These are phyloP conservation scores for Saccharomyces pastorianus DNA, from an alignment of 1,139 yeast species.

Conservation along the genomic window DNA sequence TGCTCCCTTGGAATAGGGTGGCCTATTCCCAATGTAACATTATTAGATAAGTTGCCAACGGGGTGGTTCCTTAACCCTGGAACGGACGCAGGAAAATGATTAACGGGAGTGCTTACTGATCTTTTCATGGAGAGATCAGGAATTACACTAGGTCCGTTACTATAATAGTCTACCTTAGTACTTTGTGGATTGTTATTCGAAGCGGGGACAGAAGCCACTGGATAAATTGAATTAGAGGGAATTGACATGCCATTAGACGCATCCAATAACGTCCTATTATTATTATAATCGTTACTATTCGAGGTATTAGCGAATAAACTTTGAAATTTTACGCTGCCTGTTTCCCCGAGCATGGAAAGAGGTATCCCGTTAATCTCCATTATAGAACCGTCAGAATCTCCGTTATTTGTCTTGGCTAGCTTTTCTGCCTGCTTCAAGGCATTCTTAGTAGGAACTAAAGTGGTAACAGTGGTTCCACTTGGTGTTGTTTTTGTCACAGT, in stretches of 20 bases:
- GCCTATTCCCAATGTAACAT: not conserved
- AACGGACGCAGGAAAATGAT: not conserved
- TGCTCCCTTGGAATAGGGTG: not conserved
- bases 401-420: constrained; percentile 30
- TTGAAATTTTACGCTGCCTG: constrained; percentile 49
- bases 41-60: not conserved
- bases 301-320: constrained; percentile 4
- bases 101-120: not conserved
- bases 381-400: constrained; percentile 19
- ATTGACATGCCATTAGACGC: not conserved
- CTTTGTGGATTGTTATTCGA: not conserved
- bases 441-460: constrained; percentile 77
- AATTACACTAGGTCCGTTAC: not conserved
- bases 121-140: not conserved
- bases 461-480: constrained; percentile 85
- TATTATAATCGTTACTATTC: not conserved
- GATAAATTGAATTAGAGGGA: not conserved
- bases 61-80: not conserved
- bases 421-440: constrained; percentile 41
- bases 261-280: not conserved
- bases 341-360: constrained; percentile 68
- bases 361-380: constrained; percentile 66
- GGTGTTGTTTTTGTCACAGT: constrained; percentile 83
- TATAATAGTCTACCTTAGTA: not conserved
- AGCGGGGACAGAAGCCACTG: not conserved